Conservation (phyloP, 768 basidiomycete genomes). For the Serpula lacrymans region DNA sequence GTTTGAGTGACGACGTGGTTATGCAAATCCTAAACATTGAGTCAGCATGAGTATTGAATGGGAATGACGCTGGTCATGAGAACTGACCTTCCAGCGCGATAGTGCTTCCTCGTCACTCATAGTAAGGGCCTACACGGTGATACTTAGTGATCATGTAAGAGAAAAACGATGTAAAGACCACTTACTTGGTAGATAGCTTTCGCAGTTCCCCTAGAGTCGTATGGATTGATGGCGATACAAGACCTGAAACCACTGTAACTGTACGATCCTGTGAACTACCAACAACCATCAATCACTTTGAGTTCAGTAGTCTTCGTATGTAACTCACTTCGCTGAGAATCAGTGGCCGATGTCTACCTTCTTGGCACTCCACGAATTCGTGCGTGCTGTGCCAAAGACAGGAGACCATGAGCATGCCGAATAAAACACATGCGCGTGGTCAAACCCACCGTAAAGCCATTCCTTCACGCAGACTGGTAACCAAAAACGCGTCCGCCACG, state of each 20-base stretch:
- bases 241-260: constrained; percentile 84
- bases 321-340: constrained; percentile 71
- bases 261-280: constrained; percentile 83
- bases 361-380: constrained; percentile 85
- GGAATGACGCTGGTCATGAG: constrained; percentile 4
- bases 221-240: constrained; percentile 84
- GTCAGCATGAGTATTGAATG: neutral
- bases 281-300: constrained; percentile 4
- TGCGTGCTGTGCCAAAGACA: constrained; percentile 43
- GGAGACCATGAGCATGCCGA: neutral
- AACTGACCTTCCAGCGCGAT: constrained; percentile 70
- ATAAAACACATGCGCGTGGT: neutral
- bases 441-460: constrained; percentile 64
- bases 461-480: constrained; percentile 81
- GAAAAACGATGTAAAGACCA: no score
- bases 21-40: constrained; percentile 82
- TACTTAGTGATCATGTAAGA: neutral
- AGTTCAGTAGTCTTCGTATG: no score
- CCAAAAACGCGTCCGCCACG: constrained; percentile 82
- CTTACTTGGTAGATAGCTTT: constrained; percentile 61
- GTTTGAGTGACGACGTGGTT: constrained; percentile 85
- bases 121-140: constrained; percentile 51
- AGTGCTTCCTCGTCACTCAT: constrained; percentile 73
- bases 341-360: constrained; percentile 60
- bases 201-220: constrained; percentile 81